These are phyloP conservation scores for Pueraria montana DNA, from an alignment of 306 rosid genomes.

Conservation along the genomic window DNA sequence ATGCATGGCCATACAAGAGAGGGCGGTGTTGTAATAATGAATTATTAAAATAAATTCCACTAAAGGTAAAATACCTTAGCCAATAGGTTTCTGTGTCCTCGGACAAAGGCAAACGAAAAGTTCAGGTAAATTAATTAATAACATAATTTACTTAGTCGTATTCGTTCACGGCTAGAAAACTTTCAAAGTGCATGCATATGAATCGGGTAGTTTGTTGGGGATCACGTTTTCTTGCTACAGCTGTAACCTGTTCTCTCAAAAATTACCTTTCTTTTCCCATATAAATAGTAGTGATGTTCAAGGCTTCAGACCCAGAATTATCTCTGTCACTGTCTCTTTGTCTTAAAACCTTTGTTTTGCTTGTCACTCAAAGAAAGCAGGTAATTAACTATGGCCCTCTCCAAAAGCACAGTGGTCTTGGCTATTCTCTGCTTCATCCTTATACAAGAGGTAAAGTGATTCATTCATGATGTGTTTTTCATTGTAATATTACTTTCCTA, in stretches of 20 bases:
- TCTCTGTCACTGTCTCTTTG: slow-evolving; percentile 29
- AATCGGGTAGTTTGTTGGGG: slow-evolving; percentile 35
- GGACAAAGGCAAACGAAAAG: background rate
- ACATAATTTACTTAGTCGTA: slow-evolving; percentile 19
- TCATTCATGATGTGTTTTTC: background rate
- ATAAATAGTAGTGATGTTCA: slow-evolving; percentile 22
- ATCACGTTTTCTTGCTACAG: slow-evolving; percentile 4
- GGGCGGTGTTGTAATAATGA: background rate
- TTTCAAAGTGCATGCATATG: slow-evolving; percentile 36
- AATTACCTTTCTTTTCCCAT: background rate
- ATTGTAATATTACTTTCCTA: background rate
- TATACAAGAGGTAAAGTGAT: slow-evolving; percentile 49
- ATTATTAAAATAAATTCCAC: too few relatives aligned
- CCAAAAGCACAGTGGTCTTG: slow-evolving; percentile 39
- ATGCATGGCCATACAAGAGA: background rate
- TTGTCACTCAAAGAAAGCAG: background rate
- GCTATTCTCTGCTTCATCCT: slow-evolving; percentile 47
- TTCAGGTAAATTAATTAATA: background rate
- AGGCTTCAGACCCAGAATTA: slow-evolving; percentile 20
- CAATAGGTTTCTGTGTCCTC: slow-evolving; percentile 17
- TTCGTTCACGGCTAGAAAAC: slow-evolving; percentile 32
- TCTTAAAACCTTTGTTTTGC: slow-evolving; percentile 2
- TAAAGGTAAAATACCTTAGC: too few relatives aligned
- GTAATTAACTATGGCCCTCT: slow-evolving; percentile 38
- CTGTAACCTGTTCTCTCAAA: background rate